Evolutionary conservation across 2,329 filamentous ascomycete species (phyloP).

Genomic region (Penicillium italicum): DNA sequence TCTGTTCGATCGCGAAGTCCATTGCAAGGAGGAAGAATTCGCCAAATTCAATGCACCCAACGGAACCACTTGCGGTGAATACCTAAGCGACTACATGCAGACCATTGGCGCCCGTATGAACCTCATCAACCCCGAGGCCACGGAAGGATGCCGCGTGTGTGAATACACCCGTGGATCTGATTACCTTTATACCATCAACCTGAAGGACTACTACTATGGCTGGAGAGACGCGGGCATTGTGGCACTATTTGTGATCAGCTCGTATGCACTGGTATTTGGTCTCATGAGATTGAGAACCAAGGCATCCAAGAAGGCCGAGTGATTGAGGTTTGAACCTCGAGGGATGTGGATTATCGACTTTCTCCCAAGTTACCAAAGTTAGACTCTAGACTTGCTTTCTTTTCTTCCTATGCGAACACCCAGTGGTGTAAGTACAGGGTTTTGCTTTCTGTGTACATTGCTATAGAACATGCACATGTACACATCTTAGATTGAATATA

Average conservation of each 20-base stretch:
- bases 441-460: not conserved
- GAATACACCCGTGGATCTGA: constrained; percentile 57
- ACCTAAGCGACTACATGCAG: constrained; percentile 52
- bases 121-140: constrained; percentile 59
- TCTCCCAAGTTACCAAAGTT: not conserved
- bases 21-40: constrained; percentile 26
- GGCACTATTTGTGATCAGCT: constrained; percentile 53
- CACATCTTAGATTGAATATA: not conserved
- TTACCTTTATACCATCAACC: constrained; percentile 57
- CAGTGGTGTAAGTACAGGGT: not conserved
- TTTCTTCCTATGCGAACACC: not conserved
- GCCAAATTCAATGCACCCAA: constrained; percentile 33
- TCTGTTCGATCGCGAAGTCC: constrained; percentile 22
- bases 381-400: not conserved
- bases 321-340: not conserved
- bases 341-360: not conserved
- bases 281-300: constrained; percentile 39
- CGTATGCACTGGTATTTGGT: constrained; percentile 49
- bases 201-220: constrained; percentile 59
- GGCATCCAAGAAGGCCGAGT: constrained; percentile 34
- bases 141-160: constrained; percentile 57
- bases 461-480: not conserved
- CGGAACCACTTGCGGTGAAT: constrained; percentile 54
- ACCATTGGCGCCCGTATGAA: constrained; percentile 48
- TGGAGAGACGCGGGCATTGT: constrained; percentile 64